Evolutionary conservation across 257 asterid genomes (phyloP).

Genomic region (Gardenia jasminoides): DNA sequence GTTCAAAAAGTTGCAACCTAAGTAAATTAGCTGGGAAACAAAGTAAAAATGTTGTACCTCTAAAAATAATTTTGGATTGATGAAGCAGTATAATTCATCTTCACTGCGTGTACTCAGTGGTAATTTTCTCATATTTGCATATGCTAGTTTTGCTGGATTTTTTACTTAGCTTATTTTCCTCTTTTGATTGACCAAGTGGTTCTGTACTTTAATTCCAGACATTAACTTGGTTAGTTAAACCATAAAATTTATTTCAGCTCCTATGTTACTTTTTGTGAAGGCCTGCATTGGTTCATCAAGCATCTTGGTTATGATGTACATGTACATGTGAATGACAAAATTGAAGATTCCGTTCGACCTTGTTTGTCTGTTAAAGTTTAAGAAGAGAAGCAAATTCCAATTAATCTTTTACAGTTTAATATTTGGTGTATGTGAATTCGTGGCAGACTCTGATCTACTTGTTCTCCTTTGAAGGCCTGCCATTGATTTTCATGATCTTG

Average conservation of each 20-base stretch:
- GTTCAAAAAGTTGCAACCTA: neutral
- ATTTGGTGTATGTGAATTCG: slow-evolving; percentile 12
- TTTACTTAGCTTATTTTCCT: neutral
- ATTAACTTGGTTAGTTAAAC: neutral
- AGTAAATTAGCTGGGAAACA: neutral
- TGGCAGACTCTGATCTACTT: too few relatives aligned
- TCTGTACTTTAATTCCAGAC: neutral
- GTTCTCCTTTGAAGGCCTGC: neutral
- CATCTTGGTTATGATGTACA: neutral
- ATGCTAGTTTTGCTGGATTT: neutral
- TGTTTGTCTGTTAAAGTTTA: neutral
- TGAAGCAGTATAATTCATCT: neutral
- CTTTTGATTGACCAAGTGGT: neutral
- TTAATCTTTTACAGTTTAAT: slow-evolving; percentile 14
- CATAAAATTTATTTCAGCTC: neutral
- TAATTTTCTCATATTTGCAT: neutral
- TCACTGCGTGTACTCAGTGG: neutral
- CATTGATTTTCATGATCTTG: neutral
- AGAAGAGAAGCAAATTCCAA: neutral
- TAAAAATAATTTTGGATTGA: neutral
- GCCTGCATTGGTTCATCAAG: neutral
- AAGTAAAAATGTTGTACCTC: neutral
- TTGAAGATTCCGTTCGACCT: neutral
- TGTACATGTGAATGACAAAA: neutral
- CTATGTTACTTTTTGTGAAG: neutral